Percentiles rank a stretch among this genome's conserved stretches.
Evolutionary conservation across 352 stramenopile species (phyloP).

Genomic region (Globisporangium mamillatum): DNA sequence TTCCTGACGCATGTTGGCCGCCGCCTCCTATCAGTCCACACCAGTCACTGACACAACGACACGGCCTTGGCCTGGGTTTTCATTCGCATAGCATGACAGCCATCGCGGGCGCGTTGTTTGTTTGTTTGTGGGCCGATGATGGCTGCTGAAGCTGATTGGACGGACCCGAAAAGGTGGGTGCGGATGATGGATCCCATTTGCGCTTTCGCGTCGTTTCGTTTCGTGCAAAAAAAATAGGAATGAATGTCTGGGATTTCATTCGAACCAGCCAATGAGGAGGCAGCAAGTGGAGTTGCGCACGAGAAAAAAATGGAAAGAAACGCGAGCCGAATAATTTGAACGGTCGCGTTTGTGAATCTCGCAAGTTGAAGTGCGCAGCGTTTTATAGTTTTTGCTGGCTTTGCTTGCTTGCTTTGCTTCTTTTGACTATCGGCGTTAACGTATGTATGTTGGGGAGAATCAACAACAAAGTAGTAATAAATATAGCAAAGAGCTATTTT

Average conservation of each 20-base stretch:
- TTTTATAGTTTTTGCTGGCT: neutral
- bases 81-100: neutral
- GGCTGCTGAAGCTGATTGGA: neutral
- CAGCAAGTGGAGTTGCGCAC: neutral
- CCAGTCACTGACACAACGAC: neutral
- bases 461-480: too few relatives aligned
- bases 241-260: neutral
- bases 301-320: slow-evolving; percentile 13
- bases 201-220: neutral
- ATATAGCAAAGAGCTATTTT: too few relatives aligned
- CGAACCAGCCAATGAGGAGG: neutral
- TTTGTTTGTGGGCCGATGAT: neutral
- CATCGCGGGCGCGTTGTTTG: neutral
- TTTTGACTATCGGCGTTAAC: too few relatives aligned
- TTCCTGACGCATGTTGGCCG: neutral
- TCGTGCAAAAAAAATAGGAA: neutral
- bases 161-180: slow-evolving; percentile 6
- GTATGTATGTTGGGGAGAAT: too few relatives aligned
- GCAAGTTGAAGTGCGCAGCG: slow-evolving; percentile 12
- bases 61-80: neutral
- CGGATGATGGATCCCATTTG: neutral
- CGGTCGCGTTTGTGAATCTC: neutral
- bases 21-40: neutral
- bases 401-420: neutral
- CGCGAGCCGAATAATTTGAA: neutral